Evolutionary conservation across 1,284 basidiomycete genomes (phyloP), one percentile per base, ranked within the genome.

Genomic region (Cryptococcus deneoformans): DNA sequence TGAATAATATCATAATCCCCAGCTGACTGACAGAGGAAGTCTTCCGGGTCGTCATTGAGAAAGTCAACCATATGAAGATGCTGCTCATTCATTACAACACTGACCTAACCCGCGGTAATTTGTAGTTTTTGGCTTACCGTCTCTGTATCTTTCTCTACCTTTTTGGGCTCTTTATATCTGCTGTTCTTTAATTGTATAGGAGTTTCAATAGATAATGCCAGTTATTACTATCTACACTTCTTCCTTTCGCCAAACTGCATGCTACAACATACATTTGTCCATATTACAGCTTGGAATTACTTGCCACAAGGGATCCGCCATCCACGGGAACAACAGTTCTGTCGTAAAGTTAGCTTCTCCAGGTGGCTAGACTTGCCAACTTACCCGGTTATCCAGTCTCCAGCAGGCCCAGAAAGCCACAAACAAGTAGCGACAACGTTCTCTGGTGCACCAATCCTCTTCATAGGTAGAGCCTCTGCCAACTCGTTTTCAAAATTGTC

Each of bases 391-490:
- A 87, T 80, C 71, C 81, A 87, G 37, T 83, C 79, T 0, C 85
- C 86, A 2, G 84, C 85, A 46, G 80, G 79, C 53, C 83, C 82
- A 9, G 83, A 77, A 16, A 88, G 77, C 79, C 82, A 88, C 46
- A 88, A 64, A 44, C 82, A 84, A 4, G 85, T 80, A 1, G 84
- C 85, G 1, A 81, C 84, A 6, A 87, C 80, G 65, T 88, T 86
- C 68, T 86, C 83, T 0, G 84, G 82, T 12, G 79, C 79, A 12
- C 87, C 86, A 53, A 87, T 83, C 9, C 86, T 79, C 20, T 78
- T 78, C 50, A 82, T 74, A 2, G 86, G 86, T 29, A 86, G 79
- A 53, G 68, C 52, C 40, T 66, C 76, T 2, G 81, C 70, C 53
- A 88, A 78, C 12, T 72, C 62, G 20, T 84, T 80, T 48, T 84